Conservation (phyloP, 306 rosid genomes). For the Prunus campanulata region DNA sequence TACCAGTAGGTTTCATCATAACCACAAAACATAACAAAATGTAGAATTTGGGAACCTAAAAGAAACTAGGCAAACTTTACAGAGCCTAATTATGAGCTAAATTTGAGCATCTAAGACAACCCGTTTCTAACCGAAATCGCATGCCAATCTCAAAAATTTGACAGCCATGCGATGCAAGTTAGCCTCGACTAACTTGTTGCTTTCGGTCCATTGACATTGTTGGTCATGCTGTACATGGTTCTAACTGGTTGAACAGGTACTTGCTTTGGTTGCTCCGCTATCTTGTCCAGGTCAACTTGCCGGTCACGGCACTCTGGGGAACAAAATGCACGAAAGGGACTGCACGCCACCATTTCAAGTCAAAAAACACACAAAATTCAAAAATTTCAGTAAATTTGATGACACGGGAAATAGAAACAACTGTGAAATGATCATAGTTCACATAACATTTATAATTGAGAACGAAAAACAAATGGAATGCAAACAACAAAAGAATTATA, state of each 20-base stretch:
- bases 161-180: slow-evolving; percentile 9
- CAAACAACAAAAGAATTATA: background rate
- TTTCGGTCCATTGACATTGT: background rate
- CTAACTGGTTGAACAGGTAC: background rate
- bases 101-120: background rate
- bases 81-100: background rate
- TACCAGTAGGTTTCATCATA: background rate
- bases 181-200: background rate
- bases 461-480: background rate
- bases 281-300: slow-evolving; percentile 12
- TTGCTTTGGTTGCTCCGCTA: background rate
- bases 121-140: background rate
- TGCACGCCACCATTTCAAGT: slow-evolving; percentile 3
- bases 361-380: background rate
- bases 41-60: background rate
- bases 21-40: background rate
- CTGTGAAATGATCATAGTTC: background rate
- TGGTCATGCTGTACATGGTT: background rate
- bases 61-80: background rate
- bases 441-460: background rate
- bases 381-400: background rate
- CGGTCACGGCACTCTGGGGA: slow-evolving; percentile 17
- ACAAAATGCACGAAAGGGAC: slow-evolving; percentile 29
- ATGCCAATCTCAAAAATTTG: slow-evolving; percentile 25
- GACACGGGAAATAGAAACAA: background rate